Percentiles rank a stretch among this genome's conserved stretches.
These are phyloP conservation scores for Babesia ovata DNA, from an alignment of 169 alveolate species.

Conservation along the genomic window DNA sequence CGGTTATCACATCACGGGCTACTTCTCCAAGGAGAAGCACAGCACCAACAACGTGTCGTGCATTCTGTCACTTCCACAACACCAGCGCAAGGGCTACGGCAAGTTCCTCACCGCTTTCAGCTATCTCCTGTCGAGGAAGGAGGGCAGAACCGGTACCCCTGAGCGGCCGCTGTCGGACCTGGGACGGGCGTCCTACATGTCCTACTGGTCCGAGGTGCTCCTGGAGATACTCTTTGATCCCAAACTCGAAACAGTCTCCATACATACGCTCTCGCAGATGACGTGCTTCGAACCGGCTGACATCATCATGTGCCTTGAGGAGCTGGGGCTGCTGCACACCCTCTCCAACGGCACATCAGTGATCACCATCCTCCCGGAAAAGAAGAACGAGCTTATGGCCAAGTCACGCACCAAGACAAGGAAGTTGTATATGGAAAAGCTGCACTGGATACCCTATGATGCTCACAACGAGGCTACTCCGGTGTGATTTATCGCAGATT, in stretches of 20 bases:
- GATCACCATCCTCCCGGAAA: constrained; percentile 80
- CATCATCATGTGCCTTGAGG: constrained; percentile 85
- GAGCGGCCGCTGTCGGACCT: constrained; percentile 97
- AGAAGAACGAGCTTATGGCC: constrained; percentile 73
- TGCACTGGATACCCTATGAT: constrained; percentile 89
- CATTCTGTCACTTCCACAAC: constrained; percentile 88
- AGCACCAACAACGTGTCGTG: constrained; percentile 88
- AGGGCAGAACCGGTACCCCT: constrained; percentile 95
- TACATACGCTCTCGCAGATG: constrained; percentile 80
- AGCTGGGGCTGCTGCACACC: constrained; percentile 81
- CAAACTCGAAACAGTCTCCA: constrained; percentile 51
- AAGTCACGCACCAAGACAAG: constrained; percentile 80
- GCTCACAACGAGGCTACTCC: constrained; percentile 71
- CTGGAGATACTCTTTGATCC: constrained; percentile 74
- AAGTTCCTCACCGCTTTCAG: constrained; percentile 86
- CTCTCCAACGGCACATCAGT: constrained; percentile 81
- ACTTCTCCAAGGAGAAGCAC: constrained; percentile 89
- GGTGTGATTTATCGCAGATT: constrained; percentile 11
- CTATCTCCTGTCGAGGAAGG: constrained; percentile 90
- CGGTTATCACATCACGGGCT: constrained; percentile 90
- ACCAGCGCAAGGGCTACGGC: constrained; percentile 91
- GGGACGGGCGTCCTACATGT: constrained; percentile 93
- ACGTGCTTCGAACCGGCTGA: constrained; percentile 87
- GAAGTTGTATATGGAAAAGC: constrained; percentile 75
- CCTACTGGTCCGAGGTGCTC: constrained; percentile 93